These are phyloP conservation scores for Orbilia quercus DNA, from an alignment of 2,329 filamentous ascomycete genomes.

Conservation along the genomic window DNA sequence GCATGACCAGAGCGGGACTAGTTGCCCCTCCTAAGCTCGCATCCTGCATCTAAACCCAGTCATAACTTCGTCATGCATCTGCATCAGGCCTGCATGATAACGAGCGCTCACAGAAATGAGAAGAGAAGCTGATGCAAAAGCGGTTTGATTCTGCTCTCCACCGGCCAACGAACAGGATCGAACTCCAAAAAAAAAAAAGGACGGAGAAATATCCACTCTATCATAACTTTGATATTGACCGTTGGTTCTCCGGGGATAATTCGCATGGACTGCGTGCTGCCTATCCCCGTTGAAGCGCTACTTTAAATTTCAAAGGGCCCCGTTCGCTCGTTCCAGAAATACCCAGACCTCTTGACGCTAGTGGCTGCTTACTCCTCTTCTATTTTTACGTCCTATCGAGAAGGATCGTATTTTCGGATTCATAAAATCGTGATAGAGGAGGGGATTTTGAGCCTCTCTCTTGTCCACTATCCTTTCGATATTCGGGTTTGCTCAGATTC, in stretches of 20 bases:
- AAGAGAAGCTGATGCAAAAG: conserved; percentile 28
- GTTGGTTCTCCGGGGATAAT: conserved; percentile 23
- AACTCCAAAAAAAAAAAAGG: conserved; percentile 6
- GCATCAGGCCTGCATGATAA: conserved; percentile 51
- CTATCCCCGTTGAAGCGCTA: conserved; percentile 10
- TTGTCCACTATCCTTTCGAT: conserved; percentile 12
- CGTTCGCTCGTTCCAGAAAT: conserved; percentile 40
- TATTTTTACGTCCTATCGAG: conserved; percentile 44
- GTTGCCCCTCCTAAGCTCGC: conserved; percentile 39
- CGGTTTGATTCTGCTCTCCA: conserved; percentile 13
- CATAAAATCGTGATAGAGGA: conserved; percentile 11
- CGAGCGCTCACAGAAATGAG: conserved; percentile 32
- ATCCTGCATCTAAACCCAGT: conserved; percentile 53
- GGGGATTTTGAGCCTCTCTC: background rate
- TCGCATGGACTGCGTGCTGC: conserved; percentile 11
- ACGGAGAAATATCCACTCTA: conserved; percentile 22
- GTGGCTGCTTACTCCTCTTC: conserved; percentile 45
- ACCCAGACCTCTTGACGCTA: conserved; percentile 37
- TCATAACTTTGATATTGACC: conserved; percentile 20
- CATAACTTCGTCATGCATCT: conserved; percentile 56
- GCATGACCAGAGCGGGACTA: conserved; percentile 51
- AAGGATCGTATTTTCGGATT: conserved; percentile 34
- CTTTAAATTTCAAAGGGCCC: background rate
- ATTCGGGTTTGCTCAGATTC: too few relatives aligned
- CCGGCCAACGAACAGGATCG: conserved; percentile 1